A percentile compares a stretch with the other conserved stretches of the same genome.
These are phyloP conservation scores for Schoenoplectus triqueter DNA, from an alignment of 202 grass and related monocot genomes.

Conservation along the genomic window DNA sequence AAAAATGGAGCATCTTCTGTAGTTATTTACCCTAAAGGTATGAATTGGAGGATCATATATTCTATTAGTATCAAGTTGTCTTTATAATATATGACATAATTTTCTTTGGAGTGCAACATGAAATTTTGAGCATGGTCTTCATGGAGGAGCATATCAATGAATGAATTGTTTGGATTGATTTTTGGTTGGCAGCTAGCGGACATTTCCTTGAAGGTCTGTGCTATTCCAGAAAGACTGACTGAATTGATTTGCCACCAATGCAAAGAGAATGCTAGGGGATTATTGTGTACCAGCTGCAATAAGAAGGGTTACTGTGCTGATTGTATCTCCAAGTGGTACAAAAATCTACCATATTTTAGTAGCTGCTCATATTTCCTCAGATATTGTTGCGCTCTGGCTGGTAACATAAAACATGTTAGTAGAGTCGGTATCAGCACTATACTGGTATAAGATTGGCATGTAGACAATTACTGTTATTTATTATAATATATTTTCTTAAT, in stretches of 20 bases:
- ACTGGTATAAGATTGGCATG: background rate
- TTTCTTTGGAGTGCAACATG: background rate
- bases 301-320: constrained; percentile 74
- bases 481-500: background rate
- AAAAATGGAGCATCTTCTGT: background rate
- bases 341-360: background rate
- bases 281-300: constrained; percentile 80
- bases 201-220: background rate
- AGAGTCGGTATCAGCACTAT: background rate
- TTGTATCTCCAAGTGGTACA: constrained; percentile 84
- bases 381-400: background rate
- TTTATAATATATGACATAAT: background rate
- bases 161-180: background rate
- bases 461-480: background rate
- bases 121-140: background rate
- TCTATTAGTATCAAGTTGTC: background rate
- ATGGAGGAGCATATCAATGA: background rate
- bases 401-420: background rate
- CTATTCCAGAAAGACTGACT: background rate
- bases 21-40: constrained; percentile 1
- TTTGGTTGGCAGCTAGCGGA: constrained; percentile 9
- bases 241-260: constrained; percentile 78
- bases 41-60: constrained; percentile 4
- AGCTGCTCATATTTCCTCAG: constrained; percentile 6
- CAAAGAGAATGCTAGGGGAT: constrained; percentile 45